Conservation (phyloP, 2,329 filamentous ascomycete genomes). For the Talaromyces sp. region DNA sequence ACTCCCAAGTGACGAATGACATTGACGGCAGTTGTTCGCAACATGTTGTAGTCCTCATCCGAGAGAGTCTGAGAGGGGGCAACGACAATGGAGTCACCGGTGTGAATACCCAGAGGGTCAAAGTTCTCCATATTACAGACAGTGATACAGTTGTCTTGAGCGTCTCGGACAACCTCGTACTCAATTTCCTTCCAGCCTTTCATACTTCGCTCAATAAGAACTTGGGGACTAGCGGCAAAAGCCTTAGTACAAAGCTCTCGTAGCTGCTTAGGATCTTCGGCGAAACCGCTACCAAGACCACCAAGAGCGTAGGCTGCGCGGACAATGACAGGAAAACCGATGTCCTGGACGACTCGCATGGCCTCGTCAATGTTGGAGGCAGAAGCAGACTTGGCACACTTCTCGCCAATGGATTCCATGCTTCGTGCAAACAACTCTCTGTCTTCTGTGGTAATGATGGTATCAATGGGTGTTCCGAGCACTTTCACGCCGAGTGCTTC, state of each 20-base stretch:
- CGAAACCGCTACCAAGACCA: conserved; percentile 92
- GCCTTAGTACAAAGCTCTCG: conserved; percentile 89
- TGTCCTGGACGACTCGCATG: conserved; percentile 79
- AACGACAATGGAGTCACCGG: conserved; percentile 96
- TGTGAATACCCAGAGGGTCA: conserved; percentile 95
- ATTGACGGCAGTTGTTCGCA: conserved; percentile 93
- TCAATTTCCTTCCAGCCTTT: conserved; percentile 99
- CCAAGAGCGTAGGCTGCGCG: conserved; percentile 94
- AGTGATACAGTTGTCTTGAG: conserved; percentile 96
- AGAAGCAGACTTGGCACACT: conserved; percentile 95
- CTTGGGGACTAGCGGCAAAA: conserved; percentile 90
- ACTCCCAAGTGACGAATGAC: conserved; percentile 96
- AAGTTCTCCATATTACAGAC: conserved; percentile 99
- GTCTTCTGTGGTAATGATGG: conserved; percentile 97
- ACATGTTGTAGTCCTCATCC: conserved; percentile 99
- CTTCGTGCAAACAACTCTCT: conserved; percentile 94
- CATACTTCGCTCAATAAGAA: conserved; percentile 97
- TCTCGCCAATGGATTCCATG: conserved; percentile 98
- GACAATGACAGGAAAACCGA: conserved; percentile 95
- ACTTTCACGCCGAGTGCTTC: conserved; percentile 89
- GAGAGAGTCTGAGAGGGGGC: conserved; percentile 95
- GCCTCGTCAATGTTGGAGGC: conserved; percentile 87
- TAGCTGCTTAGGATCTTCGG: conserved; percentile 79
- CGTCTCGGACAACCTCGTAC: conserved; percentile 96
- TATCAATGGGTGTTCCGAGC: conserved; percentile 92